Conservation (phyloP, 805 yeast species). For the Metschnikowia lunata region DNA sequence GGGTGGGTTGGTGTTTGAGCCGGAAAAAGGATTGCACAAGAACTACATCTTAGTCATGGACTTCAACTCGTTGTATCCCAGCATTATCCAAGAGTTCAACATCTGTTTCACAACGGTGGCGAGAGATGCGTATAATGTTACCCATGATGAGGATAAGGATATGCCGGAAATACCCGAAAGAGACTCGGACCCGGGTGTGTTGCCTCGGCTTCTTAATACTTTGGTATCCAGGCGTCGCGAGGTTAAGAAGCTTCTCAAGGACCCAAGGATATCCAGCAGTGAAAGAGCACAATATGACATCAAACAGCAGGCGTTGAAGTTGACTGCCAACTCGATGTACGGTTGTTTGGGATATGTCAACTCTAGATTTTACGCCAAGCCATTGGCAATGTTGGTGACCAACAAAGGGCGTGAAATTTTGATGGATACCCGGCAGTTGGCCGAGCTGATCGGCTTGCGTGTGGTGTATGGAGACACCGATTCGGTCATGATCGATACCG, state of each 20-base stretch:
- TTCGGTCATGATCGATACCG: conserved; percentile 97
- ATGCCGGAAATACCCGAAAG: conserved; percentile 66
- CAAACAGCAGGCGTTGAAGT: conserved; percentile 90
- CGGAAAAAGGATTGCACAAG: conserved; percentile 90
- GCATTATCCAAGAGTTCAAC: conserved; percentile 94
- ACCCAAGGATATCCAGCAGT: conserved; percentile 55
- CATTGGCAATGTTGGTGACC: conserved; percentile 92
- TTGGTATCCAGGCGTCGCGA: conserved; percentile 89
- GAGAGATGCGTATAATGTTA: conserved; percentile 45
- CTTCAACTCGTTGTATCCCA: conserved; percentile 94
- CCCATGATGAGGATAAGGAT: conserved; percentile 50
- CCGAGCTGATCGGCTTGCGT: conserved; percentile 74
- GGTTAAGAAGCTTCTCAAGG: conserved; percentile 81
- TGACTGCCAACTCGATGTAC: conserved; percentile 99
- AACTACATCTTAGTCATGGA: conserved; percentile 92
- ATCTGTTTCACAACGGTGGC: conserved; percentile 96
- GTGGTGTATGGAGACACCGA: conserved; percentile 98
- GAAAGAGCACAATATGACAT: conserved; percentile 87
- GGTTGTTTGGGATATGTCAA: conserved; percentile 93
- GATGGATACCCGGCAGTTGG: conserved; percentile 87
- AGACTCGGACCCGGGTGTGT: conserved; percentile 65
- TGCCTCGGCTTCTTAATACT: conserved; percentile 78
- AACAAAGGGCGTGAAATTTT: conserved; percentile 93
- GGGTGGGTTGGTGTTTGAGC: conserved; percentile 96
- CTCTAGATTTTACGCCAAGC: conserved; percentile 92